Conservation (phyloP, 176 grass and related monocot genomes). For the Hordeum marinum region DNA sequence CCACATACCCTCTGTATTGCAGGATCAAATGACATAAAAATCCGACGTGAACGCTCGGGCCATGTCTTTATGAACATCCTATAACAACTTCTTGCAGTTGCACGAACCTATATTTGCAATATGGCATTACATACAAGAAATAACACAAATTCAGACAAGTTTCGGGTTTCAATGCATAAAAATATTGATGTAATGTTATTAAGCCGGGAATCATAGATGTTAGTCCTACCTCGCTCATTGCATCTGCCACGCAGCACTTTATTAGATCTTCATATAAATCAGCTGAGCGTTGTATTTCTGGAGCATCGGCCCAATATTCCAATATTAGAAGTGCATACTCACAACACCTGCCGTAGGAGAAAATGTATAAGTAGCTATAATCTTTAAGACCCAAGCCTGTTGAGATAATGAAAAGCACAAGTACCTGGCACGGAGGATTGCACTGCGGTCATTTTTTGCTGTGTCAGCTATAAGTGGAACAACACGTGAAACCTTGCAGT, state of each 20-base stretch:
- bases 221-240: slow-evolving; percentile 81
- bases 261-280: slow-evolving; percentile 89
- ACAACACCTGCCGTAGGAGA: slow-evolving; percentile 56
- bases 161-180: not conserved
- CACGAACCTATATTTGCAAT: slow-evolving; percentile 55
- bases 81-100: slow-evolving; percentile 76
- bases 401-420: slow-evolving; percentile 15
- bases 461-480: slow-evolving; percentile 58
- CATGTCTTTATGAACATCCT: slow-evolving; percentile 85
- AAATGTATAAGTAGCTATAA: slow-evolving; percentile 30
- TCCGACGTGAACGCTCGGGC: slow-evolving; percentile 62
- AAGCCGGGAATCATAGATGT: slow-evolving; percentile 2
- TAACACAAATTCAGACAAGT: not conserved
- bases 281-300: slow-evolving; percentile 80
- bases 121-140: slow-evolving; percentile 27
- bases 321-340: slow-evolving; percentile 86
- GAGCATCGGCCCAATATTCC: slow-evolving; percentile 92
- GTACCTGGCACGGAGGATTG: slow-evolving; percentile 82
- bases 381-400: not conserved
- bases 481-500: slow-evolving; percentile 75
- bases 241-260: slow-evolving; percentile 79
- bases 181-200: not conserved
- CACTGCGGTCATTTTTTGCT: slow-evolving; percentile 64
- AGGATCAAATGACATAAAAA: slow-evolving; percentile 87
- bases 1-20: slow-evolving; percentile 74